Evolutionary conservation across 257 asterid genomes (phyloP).

Genomic region (Nicotiana tomentosiformis): DNA sequence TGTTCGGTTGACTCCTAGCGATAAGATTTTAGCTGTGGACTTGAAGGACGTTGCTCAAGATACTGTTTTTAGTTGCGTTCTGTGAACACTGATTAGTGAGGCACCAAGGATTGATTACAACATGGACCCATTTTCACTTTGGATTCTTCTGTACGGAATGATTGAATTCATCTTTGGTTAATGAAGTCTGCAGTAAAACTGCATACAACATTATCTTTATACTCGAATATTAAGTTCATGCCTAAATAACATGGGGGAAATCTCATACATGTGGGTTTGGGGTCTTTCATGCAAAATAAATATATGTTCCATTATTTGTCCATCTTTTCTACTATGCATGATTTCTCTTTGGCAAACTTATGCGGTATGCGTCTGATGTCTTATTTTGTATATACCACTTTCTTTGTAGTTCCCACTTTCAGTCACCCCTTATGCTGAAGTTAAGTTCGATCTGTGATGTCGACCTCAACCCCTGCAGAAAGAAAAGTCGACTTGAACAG

Average conservation of each 20-base stretch:
- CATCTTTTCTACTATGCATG: neutral
- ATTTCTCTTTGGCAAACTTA: neutral
- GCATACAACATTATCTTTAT: neutral
- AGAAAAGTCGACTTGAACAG: neutral
- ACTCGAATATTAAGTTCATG: neutral
- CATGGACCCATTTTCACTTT: neutral
- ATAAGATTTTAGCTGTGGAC: neutral
- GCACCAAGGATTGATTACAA: neutral
- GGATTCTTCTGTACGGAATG: neutral
- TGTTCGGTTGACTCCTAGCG: neutral
- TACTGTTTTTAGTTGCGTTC: neutral
- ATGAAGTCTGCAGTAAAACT: neutral
- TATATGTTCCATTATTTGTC: neutral
- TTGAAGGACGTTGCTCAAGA: neutral
- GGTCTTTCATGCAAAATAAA: neutral
- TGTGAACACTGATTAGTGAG: neutral
- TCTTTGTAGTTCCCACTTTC: neutral
- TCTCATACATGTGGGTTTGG: neutral
- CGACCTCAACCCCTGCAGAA: neutral
- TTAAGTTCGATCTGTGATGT: neutral
- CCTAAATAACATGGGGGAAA: neutral
- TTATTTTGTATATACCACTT: neutral
- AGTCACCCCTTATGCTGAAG: neutral
- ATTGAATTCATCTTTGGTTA: neutral
- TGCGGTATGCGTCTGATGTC: neutral